Base-by-base conservation (phyloP, 495 filamentous ascomycete genomes). In the Penicillium crystallinum region DNA sequence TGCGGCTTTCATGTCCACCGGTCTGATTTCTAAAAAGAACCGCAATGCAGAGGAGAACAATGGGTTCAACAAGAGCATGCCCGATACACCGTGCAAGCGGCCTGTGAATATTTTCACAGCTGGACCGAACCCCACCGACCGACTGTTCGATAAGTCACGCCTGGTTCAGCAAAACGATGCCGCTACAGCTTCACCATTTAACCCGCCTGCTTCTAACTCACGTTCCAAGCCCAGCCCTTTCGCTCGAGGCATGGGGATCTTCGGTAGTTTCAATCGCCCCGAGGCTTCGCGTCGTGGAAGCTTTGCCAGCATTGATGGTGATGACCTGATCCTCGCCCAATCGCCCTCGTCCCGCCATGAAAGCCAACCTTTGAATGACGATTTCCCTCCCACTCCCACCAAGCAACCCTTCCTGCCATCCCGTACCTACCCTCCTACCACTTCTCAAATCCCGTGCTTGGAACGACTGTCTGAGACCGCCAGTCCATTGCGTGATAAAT, bases 21-120 rank as follows among this genome's bases (percentile, higher is more conserved):
- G 93, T 25, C 72, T 98, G 38, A 87, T 97, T 30, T 96, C 93
- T 5, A 97, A 97, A 73, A 82, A 61, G 77, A 89, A 74, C 64
- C 85, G 70, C 71, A 80, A 66, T 71, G 75, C 74, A 3, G 81
- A 85, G 37, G 73, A 81, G 11, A 73, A 74, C 29, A 7, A 11
- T 36, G 17, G 36, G 1, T 66, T 66, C 42, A 61, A 49, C 48
- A 66, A 66, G 42, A 70, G 60, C 29, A 89, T 93, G 79, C 93
- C 95, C 0, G 93, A 97, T 63, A 98, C 93, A 14, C 93, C 93
- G 7, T 97, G 93, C 71, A 98, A 97, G 75, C 85, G 89, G 59
- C 80, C 81, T 23, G 72, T 75, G 39, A 84, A 82, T 65, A 62
- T 84, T 46, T 83, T 88, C 66, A 70, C 82, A 42, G 80, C 86